Evolutionary conservation across 306 rosid genomes (phyloP).

Genomic region (Ceratonia siliqua): DNA sequence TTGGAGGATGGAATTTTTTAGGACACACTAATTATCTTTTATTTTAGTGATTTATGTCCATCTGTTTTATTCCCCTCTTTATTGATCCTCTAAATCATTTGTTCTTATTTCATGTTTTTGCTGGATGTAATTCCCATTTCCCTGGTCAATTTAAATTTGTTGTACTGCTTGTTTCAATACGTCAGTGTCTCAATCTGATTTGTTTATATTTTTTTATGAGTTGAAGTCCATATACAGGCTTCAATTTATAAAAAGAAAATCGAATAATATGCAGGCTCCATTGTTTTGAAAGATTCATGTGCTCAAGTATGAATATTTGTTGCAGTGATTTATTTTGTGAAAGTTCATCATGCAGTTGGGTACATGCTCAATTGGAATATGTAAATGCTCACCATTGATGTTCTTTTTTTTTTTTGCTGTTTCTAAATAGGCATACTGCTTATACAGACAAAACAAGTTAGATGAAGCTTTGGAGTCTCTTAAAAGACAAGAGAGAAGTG

Average conservation of each 20-base stretch:
- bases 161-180: not conserved
- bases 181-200: not conserved
- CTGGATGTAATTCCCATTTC: not conserved
- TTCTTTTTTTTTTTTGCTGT: constrained; percentile 32
- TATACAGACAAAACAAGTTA: constrained; percentile 90
- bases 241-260: not conserved
- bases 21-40: too few relatives aligned
- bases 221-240: not conserved
- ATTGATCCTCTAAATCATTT: not conserved
- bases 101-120: not conserved
- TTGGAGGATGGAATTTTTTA: too few relatives aligned
- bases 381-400: constrained; percentile 29
- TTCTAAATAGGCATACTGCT: constrained; percentile 83
- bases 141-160: not conserved
- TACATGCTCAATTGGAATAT: not conserved
- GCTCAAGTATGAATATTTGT: constrained; percentile 12
- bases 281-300: constrained; percentile 25
- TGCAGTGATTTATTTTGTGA: not conserved
- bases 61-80: not conserved
- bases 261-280: not conserved
- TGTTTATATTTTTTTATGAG: not conserved
- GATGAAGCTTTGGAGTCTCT: constrained; percentile 78
- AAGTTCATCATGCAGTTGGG: constrained; percentile 1
- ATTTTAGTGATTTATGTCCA: too few relatives aligned
- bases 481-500: constrained; percentile 58